Base-by-base conservation (phyloP, 495 filamentous ascomycete species). In the Zalerion maritima region DNA sequence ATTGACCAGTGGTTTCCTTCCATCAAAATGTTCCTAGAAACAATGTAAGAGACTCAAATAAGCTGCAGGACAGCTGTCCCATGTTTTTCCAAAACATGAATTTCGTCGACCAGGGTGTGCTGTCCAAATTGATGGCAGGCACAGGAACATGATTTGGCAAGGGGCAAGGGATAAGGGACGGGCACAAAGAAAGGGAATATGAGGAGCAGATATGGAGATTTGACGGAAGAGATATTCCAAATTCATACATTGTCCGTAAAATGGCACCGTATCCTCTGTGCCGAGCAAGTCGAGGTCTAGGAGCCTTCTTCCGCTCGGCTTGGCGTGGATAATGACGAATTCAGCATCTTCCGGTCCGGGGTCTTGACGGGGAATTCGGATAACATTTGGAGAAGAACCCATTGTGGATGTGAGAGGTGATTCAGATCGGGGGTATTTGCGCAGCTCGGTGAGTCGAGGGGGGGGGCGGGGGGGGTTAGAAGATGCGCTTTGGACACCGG, bases 231-330 rank as follows among this genome's bases (percentile, higher is more conserved):
- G n/a, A n/a, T n/a, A n/a, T n/a, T n/a, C n/a, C n/a, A n/a, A n/a
- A n/a, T n/a, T n/a, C n/a, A n/a, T 55, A 80, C 76, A 43, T 32
- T 54, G 55, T 28, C 63, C 46, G 13, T 55, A 49, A 46, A 75
- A 86, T 5, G 75, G 71, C 24, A 51, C 53, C 21, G 67, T 62
- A 21, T 71, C 69, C 42, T 86, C 78, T n/a, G 78, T 82, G 1
- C 69, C 78, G 28, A 67, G 54, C 18, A 86, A 52, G 28, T 65
- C 69, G 28, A 82, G 34, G 37, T 81, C 73, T 6, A 81, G 38
- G 3, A 50, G 50, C 28, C 55, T 53, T 11, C 57, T 42, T 8
- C 64, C 66, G 6, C 53, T 45, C n/a, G 50, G 47, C 1, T 45
- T 43, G 19, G 75, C 58, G 38, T 76, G 58, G 14, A 79, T 40